Evolutionary conservation across 2,329 filamentous ascomycete genomes (phyloP), one percentile per base, ranked within the genome.

Genomic region (Byssothecium circinans): DNA sequence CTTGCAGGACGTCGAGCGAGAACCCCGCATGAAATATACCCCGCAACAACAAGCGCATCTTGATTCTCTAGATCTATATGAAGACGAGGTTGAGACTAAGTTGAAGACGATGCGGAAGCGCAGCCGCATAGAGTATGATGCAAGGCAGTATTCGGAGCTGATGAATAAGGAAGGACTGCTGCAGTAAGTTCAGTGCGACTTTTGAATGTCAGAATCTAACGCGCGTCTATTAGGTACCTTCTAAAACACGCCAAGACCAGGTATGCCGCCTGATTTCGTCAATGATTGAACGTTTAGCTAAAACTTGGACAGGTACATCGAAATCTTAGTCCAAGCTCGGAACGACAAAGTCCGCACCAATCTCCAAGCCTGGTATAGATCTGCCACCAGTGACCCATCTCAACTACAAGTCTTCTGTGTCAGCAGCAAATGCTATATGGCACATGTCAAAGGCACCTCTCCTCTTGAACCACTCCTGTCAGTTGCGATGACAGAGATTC

Each of bases 361-460:
- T 2, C n/a, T 47, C n/a, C 30, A 47, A 25, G 22, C 10, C n/a
- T 47, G 44, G 44, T 42, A 41, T 22, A 30, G 32, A 2, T 8
- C 36, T 1, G 29, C 6, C 7, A 47, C 44, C 8, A 42, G 38
- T 11, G 45, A 47, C 20, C 25, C 33, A 4, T 29, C 42, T 8
- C 22, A 17, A 19, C 41, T 48, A 1, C 40, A 23, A 1, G 20
- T 48, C 2, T 48, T 43, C 18, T 40, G 40, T 17, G 35, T 48
- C 2, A 40, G 34, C 29, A 48, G 41, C 20, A 43, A 48, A 27
- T 23, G 29, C n/a, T 40, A 48, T 15, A 40, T 43, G 33, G 39
- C 41, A 15, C 34, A 47, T 29, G 10, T 43, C 18, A 32, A 20
- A n/a, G 40, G 45, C 4, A 18, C 23, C 27, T 15, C 12, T 4